These are phyloP conservation scores for Petrea volubilis DNA, from an alignment of 257 asterid species.

Conservation along the genomic window DNA sequence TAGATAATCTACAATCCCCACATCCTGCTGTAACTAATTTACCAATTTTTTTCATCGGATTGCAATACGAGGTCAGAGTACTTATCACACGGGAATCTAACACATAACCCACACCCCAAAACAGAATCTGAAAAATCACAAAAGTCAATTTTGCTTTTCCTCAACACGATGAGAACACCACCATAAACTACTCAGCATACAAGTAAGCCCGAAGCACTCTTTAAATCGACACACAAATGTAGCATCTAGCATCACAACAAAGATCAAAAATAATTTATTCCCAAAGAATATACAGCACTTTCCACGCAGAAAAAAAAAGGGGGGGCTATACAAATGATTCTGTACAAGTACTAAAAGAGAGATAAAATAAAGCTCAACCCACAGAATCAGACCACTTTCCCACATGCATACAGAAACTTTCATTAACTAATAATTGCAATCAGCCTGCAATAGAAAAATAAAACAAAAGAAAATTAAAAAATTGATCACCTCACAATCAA, in stretches of 20 bases:
- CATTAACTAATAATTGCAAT: too few relatives aligned
- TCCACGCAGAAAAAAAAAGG: neutral
- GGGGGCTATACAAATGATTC: slow-evolving; percentile 14
- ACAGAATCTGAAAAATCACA: neutral
- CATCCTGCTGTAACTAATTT: neutral
- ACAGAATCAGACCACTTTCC: slow-evolving; percentile 21
- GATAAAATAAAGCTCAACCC: neutral
- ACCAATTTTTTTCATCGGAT: neutral
- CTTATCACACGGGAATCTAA: neutral
- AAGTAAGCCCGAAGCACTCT: neutral
- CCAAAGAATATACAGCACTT: slow-evolving; percentile 14
- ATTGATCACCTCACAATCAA: slow-evolving; percentile 53
- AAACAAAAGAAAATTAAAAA: neutral
- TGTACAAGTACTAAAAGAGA: too few relatives aligned
- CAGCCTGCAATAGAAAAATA: neutral
- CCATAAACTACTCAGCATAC: neutral
- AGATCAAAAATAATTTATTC: slow-evolving; percentile 2
- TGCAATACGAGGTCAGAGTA: neutral
- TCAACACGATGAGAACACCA: neutral
- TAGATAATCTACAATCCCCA: neutral
- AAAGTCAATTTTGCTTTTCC: neutral
- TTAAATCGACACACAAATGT: neutral
- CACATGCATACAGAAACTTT: slow-evolving; percentile 11
- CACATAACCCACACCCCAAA: neutral
- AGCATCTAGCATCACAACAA: slow-evolving; percentile 15